Base-by-base conservation (phyloP, 352 stramenopile genomes). In the Phytopythium litorale region DNA sequence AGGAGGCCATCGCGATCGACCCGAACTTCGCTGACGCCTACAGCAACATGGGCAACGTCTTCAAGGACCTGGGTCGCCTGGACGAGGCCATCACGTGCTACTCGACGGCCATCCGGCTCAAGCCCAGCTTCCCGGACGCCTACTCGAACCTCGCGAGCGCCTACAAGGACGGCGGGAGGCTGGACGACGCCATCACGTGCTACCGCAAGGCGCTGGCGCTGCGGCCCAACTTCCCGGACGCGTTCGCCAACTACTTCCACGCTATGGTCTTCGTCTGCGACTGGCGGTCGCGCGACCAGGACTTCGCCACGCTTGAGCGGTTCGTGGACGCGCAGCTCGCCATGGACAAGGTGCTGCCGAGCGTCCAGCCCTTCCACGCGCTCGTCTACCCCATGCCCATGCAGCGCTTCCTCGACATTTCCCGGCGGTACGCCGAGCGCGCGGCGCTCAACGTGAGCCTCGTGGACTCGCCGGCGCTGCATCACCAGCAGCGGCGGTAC, bases 41-140 rank as follows among this genome's bases (percentile, higher is more conserved):
- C 73, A 96, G 83, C 68, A 98, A 98, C 67, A 96, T 98, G 78
- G 93, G 92, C 62, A 97, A 97, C 67, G 91, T 96, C 32, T 98
- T 97, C 63, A 97, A 97, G 64, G 92, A 98, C 56, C 63, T 97
- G 28, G 80, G 85, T 33, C 81, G 87, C 0, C 68, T 97, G 0
- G 81, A 94, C 9, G 90, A 98, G 48, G 91, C 92, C 9, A 95
- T 97, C 58, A 73, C 88, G 56, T 97, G 88, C 72, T 97, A 97
- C 75, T 90, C 72, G 51, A 96, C 84, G 9, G 91, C 91, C 11
- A 96, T 97, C 54, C 85, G 91, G 11, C 72, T 98, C 18, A 96
- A 97, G 50, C 89, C 89, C 23, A 64, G 79, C 37, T 97, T 97
- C 56, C 84, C 89, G 0, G 93, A 98, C 56, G 94, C 94, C 1